These are phyloP conservation scores for Boletus rex-veris DNA, from an alignment of 768 basidiomycete species.

Conservation along the genomic window DNA sequence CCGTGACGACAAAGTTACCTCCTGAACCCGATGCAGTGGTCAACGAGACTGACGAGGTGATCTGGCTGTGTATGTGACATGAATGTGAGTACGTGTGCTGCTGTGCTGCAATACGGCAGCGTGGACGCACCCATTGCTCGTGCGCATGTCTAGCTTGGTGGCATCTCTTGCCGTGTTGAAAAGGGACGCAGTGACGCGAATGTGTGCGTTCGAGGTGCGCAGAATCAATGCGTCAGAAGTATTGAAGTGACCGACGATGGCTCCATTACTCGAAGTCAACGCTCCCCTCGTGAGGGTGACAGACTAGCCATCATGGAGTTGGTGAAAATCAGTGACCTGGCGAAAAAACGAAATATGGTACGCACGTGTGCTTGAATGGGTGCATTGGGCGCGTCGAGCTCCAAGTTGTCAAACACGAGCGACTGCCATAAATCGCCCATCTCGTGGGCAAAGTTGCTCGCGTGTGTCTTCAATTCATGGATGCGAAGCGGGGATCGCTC, in stretches of 20 bases:
- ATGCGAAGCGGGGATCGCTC: conserved; percentile 19
- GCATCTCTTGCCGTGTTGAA: not conserved
- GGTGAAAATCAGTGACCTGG: not conserved
- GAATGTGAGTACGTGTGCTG: not conserved
- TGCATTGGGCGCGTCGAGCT: conserved; percentile 21
- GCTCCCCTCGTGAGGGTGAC: conserved; percentile 21
- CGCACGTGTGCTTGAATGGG: conserved; percentile 29
- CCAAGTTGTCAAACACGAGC: conserved; percentile 27
- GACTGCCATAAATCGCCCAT: conserved; percentile 27
- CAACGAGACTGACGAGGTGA: conserved; percentile 26
- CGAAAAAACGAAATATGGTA: not conserved
- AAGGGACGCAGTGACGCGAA: conserved; percentile 29
- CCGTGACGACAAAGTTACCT: conserved; percentile 31
- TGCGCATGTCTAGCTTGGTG: conserved; percentile 17
- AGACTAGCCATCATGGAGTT: conserved; percentile 22
- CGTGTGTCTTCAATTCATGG: conserved; percentile 26
- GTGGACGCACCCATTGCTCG: conserved; percentile 21
- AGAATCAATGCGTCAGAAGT: conserved; percentile 26
- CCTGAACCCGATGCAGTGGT: conserved; percentile 21
- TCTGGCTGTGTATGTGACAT: conserved; percentile 3
- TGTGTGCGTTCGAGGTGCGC: conserved; percentile 34
- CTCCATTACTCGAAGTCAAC: conserved; percentile 32
- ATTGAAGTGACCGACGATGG: conserved; percentile 39
- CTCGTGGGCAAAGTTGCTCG: conserved; percentile 29
- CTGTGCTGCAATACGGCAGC: not conserved